Percentiles rank a stretch among this genome's conserved stretches.
phyloP scores from a whole-genome alignment of 495 filamentous ascomycete species.

The Sordaria brevicollis region DNA sequence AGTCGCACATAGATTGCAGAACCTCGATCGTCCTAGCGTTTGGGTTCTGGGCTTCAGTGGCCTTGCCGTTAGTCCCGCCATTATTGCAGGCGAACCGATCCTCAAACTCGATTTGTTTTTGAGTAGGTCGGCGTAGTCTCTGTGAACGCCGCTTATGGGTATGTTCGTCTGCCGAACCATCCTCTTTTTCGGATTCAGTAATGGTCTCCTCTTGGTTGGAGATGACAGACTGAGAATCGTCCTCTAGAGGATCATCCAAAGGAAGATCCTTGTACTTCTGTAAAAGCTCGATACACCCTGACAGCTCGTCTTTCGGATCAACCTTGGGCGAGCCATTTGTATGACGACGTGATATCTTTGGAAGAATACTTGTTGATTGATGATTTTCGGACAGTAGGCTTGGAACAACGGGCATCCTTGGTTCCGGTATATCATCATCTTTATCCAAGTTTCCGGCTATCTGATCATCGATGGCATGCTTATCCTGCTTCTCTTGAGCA shows the following conservation, averaged over 20 bases:
- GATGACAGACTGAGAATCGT: constrained; percentile 14
- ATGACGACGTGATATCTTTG: background rate
- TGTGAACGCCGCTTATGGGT: constrained; percentile 10
- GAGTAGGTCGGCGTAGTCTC: background rate
- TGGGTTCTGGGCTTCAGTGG: constrained; percentile 28
- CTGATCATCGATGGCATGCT: background rate
- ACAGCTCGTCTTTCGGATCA: constrained; percentile 19
- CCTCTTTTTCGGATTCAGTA: constrained; percentile 6
- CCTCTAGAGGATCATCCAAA: constrained; percentile 25
- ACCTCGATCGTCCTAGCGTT: constrained; percentile 69
- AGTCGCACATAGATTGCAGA: constrained; percentile 72
- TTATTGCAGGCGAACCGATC: constrained; percentile 35
- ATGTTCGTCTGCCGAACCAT: constrained; percentile 15
- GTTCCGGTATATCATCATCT: background rate
- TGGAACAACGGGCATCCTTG: background rate
- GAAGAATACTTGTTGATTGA: background rate
- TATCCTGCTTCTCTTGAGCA: background rate
- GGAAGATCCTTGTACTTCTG: constrained; percentile 28
- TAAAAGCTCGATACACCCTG: constrained; percentile 23
- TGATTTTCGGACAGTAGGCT: background rate
- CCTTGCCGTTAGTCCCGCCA: constrained; percentile 26
- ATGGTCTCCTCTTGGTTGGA: constrained; percentile 3
- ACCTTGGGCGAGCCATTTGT: background rate
- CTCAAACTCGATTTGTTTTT: constrained; percentile 18
- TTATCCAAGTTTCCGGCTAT: background rate